A percentile compares a stretch with the other conserved stretches of the same genome.
phyloP scores from a whole-genome alignment of 371 early-diverging fungal species.

The Saksenaea oblongispora region DNA sequence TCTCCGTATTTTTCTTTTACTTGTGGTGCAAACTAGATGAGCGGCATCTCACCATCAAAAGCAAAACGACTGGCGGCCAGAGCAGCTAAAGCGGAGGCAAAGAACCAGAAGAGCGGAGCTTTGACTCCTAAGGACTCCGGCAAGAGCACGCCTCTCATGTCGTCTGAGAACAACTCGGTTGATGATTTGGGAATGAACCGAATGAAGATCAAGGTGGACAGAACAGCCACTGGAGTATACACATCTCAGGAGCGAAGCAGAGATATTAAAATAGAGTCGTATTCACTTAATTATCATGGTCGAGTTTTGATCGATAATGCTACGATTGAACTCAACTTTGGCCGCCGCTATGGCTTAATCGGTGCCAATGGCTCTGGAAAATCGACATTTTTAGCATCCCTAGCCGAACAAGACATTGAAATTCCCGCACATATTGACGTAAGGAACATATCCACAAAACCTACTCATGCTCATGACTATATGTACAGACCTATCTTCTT shows the following conservation, averaged over 20 bases:
- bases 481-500: conserved; percentile 79
- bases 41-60: conserved; percentile 71
- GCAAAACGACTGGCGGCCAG: conserved; percentile 83
- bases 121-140: conserved; percentile 42
- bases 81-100: conserved; percentile 59
- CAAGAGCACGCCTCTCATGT: conserved; percentile 19
- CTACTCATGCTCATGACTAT: neutral
- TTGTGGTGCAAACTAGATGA: conserved; percentile 12
- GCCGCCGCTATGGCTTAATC: conserved; percentile 96
- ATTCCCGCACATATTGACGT: conserved; percentile 97
- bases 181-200: conserved; percentile 37
- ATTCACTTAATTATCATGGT: conserved; percentile 91
- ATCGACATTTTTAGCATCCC: conserved; percentile 93
- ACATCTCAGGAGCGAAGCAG: conserved; percentile 90
- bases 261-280: conserved; percentile 96
- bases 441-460: conserved; percentile 25
- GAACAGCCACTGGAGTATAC: conserved; percentile 91
- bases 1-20: conserved; percentile 3
- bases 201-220: conserved; percentile 55
- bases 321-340: conserved; percentile 96
- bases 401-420: conserved; percentile 93
- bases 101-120: conserved; percentile 28
- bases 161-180: conserved; percentile 31
- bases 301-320: conserved; percentile 92
- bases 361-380: conserved; percentile 99